phyloP scores from a whole-genome alignment of 495 filamentous ascomycete genomes.

The Lasiosphaeria ovina region DNA sequence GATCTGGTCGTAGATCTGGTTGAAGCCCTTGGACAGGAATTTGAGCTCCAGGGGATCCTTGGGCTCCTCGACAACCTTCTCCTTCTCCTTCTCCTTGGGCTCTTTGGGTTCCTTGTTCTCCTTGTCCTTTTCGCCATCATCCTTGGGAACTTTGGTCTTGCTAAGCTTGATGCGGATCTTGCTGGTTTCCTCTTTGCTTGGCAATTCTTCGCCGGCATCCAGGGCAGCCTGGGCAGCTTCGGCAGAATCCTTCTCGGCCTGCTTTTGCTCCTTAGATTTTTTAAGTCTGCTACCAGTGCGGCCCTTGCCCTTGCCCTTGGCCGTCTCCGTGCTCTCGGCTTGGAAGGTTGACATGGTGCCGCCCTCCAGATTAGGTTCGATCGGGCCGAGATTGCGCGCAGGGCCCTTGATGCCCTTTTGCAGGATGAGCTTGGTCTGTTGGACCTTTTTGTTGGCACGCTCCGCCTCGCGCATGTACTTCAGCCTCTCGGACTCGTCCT shows the following conservation, averaged over 20 bases:
- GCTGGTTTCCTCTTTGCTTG: constrained; percentile 66
- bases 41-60: constrained; percentile 50
- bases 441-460: constrained; percentile 82
- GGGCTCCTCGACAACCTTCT: constrained; percentile 58
- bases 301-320: constrained; percentile 64
- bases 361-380: constrained; percentile 81
- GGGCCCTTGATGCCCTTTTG: constrained; percentile 81
- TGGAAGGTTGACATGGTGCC: constrained; percentile 86
- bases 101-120: constrained; percentile 50
- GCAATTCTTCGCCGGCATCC: constrained; percentile 75
- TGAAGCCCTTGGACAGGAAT: constrained; percentile 87
- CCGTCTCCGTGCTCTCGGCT: constrained; percentile 58
- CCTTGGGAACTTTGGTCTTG: constrained; percentile 35
- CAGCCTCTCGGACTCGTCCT: constrained; percentile 74
- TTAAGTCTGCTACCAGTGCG: constrained; percentile 67
- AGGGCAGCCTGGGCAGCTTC: constrained; percentile 83
- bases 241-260: constrained; percentile 89
- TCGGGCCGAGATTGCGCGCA: constrained; percentile 70
- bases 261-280: constrained; percentile 96
- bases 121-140: constrained; percentile 42
- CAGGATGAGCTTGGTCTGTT: constrained; percentile 75
- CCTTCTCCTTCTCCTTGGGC: constrained; percentile 66
- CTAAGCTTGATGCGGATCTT: constrained; percentile 57
- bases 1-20: constrained; percentile 97
- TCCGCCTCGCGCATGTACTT: constrained; percentile 78